These are phyloP conservation scores for Akanthomyces lecanii DNA, from an alignment of 2,329 filamentous ascomycete genomes.

Conservation along the genomic window DNA sequence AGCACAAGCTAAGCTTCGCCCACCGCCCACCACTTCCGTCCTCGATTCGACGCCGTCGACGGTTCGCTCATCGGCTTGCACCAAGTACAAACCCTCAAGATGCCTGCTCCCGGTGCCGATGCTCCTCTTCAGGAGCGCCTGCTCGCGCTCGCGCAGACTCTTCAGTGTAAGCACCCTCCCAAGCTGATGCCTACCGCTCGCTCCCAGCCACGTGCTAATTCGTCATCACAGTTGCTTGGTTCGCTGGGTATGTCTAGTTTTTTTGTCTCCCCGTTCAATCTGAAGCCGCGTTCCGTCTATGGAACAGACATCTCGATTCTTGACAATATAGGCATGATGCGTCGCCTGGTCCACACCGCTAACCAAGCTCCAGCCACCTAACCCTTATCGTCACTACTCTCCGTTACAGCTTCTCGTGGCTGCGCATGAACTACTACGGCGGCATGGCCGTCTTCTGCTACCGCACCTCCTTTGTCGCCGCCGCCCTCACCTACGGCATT, in stretches of 20 bases:
- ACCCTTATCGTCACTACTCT: slow-evolving; percentile 77
- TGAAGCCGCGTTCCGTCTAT: not conserved
- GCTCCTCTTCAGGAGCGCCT: slow-evolving; percentile 72
- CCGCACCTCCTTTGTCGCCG: slow-evolving; percentile 83
- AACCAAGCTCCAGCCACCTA: slow-evolving; percentile 60
- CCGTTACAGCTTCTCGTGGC: slow-evolving; percentile 80
- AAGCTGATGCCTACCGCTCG: slow-evolving; percentile 24
- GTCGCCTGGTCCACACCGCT: slow-evolving; percentile 15
- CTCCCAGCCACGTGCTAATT: slow-evolving; percentile 30
- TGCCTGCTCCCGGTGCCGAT: slow-evolving; percentile 36
- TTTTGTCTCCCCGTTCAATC: slow-evolving; percentile 6
- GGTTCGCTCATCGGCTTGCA: not conserved
- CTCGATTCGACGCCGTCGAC: not conserved
- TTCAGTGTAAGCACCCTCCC: slow-evolving; percentile 70
- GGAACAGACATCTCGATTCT: slow-evolving; percentile 6
- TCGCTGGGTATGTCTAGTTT: slow-evolving; percentile 63
- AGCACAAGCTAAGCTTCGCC: not conserved
- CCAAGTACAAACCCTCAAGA: not conserved
- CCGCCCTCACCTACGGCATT: slow-evolving; percentile 90
- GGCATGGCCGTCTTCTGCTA: slow-evolving; percentile 78
- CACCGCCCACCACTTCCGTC: slow-evolving; percentile 7
- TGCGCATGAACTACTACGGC: slow-evolving; percentile 83
- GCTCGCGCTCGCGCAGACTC: slow-evolving; percentile 74
- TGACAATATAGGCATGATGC: not conserved
- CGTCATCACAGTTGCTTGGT: slow-evolving; percentile 63